Evolutionary conservation across 257 asterid species (phyloP).

Genomic region (Gynochthodes officinalis): DNA sequence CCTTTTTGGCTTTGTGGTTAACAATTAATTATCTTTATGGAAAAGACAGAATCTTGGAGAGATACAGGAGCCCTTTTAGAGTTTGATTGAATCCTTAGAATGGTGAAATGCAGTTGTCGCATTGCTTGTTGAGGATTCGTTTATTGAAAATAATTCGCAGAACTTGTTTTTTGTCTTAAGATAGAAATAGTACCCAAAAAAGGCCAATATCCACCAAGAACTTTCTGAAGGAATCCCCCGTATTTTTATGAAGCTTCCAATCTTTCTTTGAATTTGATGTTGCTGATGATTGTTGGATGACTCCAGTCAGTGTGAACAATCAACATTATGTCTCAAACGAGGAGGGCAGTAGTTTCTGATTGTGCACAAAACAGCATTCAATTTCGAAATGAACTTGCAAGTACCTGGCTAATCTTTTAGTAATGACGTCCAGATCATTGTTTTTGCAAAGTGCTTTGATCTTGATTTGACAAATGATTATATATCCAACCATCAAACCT

Average conservation of each 20-base stretch:
- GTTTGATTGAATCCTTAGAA: not conserved
- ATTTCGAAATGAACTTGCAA: no score
- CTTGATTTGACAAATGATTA: not conserved
- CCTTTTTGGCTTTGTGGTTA: not conserved
- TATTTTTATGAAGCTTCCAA: not conserved
- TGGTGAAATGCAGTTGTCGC: not conserved
- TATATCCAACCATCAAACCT: not conserved
- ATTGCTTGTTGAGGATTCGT: not conserved
- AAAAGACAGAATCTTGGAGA: not conserved
- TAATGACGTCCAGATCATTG: not conserved
- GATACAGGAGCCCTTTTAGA: not conserved
- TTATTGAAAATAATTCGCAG: not conserved
- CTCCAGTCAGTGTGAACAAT: not conserved
- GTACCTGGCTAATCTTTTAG: not conserved
- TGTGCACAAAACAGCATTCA: not conserved
- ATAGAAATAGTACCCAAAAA: not conserved
- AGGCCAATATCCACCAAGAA: not conserved
- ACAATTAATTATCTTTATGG: not conserved
- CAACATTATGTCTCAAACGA: not conserved
- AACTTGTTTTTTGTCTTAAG: not conserved
- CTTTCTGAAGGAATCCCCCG: not conserved
- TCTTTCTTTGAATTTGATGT: not conserved
- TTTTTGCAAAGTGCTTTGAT: not conserved
- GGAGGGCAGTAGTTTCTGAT: not conserved
- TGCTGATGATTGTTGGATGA: not conserved